Base-by-base conservation (phyloP, 2,329 filamentous ascomycete species). In the Ramichloridium luteum region DNA sequence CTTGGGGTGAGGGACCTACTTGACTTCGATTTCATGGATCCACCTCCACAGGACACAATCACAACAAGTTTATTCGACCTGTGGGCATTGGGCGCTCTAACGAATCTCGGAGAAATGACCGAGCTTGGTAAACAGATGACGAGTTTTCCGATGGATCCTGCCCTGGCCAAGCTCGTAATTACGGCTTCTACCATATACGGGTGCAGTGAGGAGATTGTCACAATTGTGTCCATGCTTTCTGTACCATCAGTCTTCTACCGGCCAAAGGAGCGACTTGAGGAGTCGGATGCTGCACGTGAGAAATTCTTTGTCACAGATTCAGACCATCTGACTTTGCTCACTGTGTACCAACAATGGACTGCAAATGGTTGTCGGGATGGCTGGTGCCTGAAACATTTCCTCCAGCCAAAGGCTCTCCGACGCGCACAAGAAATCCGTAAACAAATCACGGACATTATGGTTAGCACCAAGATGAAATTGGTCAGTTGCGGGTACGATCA, bases 1-100 rank as follows among this genome's bases (percentile, higher is more conserved):
- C 70, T 98, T 1, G 90, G 90, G 0, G 88, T 98, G 12, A 88
- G 83, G 51, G 86, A 98, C 45, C 66, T 98, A 6, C 62, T 98
- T 1, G 88, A 98, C 55, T 98, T 98, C 51, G 85, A 96, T 55
- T 98, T 98, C 48, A 96, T 98, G 88, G 90, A 98, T 46, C 90
- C 90, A 2, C 90, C 90, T 5, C 90, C 90, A 0, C 90, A 98
- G 58, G 92, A 98, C 50, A 94, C 86, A 1, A 96, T 98, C 44
- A 88, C 84, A 1, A 98, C 90, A 0, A 94, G 86, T 3, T 76
- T 98, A 20, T 98, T 96, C 59, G 90, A 98, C 48, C 72, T 98
- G 1, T 98, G 90, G 90, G 86, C 90, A 0, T 67, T 98, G 0
- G 90, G 90, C 1, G 88, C 90, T 0, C 61, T 98, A 9, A 84